phyloP scores from a whole-genome alignment of 306 rosid species.

The Malus fusca region DNA sequence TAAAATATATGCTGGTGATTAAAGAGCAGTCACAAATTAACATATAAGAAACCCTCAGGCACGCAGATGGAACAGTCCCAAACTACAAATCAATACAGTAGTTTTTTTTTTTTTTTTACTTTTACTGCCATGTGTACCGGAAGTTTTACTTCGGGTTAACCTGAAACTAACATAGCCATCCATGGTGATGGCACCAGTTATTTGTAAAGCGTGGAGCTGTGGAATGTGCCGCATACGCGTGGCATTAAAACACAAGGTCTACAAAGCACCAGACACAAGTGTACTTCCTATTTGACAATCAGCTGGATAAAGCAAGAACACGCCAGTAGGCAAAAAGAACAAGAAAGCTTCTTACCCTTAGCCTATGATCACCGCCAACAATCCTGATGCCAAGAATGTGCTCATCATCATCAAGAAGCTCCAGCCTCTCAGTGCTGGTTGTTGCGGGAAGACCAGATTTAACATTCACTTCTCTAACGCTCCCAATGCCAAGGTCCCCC shows the following conservation, averaged over 20 bases:
- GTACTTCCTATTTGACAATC: not conserved
- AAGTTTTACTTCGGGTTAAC: not conserved
- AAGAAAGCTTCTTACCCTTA: slow-evolving; percentile 41
- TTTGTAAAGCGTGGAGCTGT: not conserved
- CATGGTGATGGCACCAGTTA: not conserved
- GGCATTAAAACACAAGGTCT: not conserved
- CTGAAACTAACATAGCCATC: not conserved
- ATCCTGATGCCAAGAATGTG: slow-evolving; percentile 77
- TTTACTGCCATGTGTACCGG: not conserved
- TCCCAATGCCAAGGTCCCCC: slow-evolving; percentile 86
- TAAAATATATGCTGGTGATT: not conserved
- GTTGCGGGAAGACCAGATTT: slow-evolving; percentile 97
- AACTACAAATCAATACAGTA: not conserved
- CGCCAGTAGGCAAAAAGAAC: not conserved
- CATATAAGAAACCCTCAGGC: not conserved
- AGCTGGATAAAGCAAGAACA: not conserved
- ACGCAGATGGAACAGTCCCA: not conserved
- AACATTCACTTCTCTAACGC: slow-evolving; percentile 88
- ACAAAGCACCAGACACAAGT: not conserved
- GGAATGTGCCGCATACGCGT: not conserved
- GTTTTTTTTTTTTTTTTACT: not conserved
- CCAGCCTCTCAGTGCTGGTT: slow-evolving; percentile 86
- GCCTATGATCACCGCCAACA: slow-evolving; percentile 90
- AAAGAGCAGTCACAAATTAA: not conserved
- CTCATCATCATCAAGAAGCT: slow-evolving; percentile 76